Evolutionary conservation across 164 flowering plant genomes (phyloP), one percentile per base, ranked within the genome.

Genomic region (Amborella trichopoda): DNA sequence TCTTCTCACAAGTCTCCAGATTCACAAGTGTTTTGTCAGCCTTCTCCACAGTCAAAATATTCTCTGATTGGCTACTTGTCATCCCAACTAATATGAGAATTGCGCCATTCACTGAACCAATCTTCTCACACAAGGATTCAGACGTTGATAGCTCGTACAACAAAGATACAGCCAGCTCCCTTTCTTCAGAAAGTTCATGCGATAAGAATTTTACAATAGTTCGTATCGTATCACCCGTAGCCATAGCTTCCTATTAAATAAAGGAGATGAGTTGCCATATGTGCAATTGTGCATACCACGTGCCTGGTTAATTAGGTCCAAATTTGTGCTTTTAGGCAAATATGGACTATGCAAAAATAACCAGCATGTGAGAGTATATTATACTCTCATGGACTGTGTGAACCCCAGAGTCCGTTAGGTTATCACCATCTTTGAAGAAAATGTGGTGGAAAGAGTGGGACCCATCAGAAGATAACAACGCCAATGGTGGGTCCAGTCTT

Each of bases 11-110:
- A 48, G 44, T 75, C 59, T 70, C 95, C 59, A 91, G 72, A 68
- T 91, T 91, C 53, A 75, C 84, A 44, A 91, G 73, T 27, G 94
- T 84, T 57, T 60, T 71, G 9, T 84, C 91, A 54, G 95, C 99
- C 55, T 69, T 88, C 63, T 82, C 88, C 40, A 81, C 80, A 38
- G 86, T 73, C 56, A 65, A 46, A 44, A 78, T 18, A 65, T 80
- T 77, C 54, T 91, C 96, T 2, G 91, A 82, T 23, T 82, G 77
- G 72, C 99, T 87, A 72, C 88, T 82, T 37, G 94, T 55, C 91
- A 86, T 81, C 46, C 98, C 94, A 50, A 87, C 83, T 64, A 87
- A 67, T 30, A 87, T 70, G 43, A 87, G 83, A 64, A 87, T 81
- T 26, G 90, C 96, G 46, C 96, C 96, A 65, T 74, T 74, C 30